phyloP scores from a whole-genome alignment of 2,329 filamentous ascomycete species.

The Cadophora malorum region DNA sequence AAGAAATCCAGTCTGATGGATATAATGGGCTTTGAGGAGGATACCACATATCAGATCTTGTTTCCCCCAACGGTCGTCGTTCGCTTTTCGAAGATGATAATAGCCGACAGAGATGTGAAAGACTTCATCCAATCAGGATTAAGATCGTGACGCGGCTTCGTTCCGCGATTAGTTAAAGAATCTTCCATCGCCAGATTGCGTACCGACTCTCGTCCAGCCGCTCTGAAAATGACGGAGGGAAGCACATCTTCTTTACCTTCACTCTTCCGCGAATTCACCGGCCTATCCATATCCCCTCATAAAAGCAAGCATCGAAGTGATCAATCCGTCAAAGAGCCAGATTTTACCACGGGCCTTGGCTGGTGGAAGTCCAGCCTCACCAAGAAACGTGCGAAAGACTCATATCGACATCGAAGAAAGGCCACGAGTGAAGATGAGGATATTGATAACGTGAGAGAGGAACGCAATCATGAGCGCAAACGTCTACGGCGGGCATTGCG shows the following conservation, averaged over 20 bases:
- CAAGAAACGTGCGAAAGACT: constrained; percentile 1
- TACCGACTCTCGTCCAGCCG: not conserved
- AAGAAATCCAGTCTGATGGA: no score
- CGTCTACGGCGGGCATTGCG: not conserved
- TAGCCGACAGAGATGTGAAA: not conserved
- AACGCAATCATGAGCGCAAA: not conserved
- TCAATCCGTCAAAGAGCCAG: not conserved
- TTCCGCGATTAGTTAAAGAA: not conserved
- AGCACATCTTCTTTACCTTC: not conserved
- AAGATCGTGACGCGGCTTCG: not conserved
- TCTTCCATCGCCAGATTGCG: not conserved
- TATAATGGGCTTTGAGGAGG: no score
- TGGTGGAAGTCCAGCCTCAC: not conserved
- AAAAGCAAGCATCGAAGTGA: not conserved
- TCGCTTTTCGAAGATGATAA: no score
- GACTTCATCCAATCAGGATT: not conserved
- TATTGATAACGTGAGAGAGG: not conserved
- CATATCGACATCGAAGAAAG: not conserved
- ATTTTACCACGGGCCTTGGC: not conserved
- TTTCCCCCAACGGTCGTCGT: no score
- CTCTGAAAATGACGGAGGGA: not conserved
- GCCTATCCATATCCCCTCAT: not conserved
- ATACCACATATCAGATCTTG: no score
- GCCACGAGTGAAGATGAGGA: not conserved
- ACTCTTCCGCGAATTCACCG: not conserved